Evolutionary conservation across 257 asterid species (phyloP).

Genomic region (Rehmannia glutinosa): DNA sequence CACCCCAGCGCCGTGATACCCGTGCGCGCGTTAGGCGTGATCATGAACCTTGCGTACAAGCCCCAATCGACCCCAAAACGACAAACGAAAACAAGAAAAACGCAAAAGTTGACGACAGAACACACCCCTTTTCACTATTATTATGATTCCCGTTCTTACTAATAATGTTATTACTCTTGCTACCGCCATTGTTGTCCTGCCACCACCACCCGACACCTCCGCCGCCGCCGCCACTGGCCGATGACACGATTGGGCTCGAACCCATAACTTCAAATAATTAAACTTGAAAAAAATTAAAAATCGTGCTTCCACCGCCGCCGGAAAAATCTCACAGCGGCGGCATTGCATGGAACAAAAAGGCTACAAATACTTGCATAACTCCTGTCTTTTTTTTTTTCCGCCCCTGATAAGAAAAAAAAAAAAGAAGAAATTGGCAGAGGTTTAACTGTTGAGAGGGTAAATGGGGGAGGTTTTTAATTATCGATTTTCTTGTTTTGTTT

Average conservation of each 20-base stretch:
- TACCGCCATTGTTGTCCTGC: slow-evolving; percentile 10
- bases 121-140: slow-evolving; percentile 16
- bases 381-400: not conserved
- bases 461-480: not conserved
- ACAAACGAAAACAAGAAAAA: slow-evolving; percentile 58
- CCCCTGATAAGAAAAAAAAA: not conserved
- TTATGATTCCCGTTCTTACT: slow-evolving; percentile 13
- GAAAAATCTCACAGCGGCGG: slow-evolving; percentile 10
- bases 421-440: not conserved
- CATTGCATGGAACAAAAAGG: slow-evolving; percentile 15
- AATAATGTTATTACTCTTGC: slow-evolving; percentile 1
- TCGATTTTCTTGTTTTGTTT: not conserved
- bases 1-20: slow-evolving; percentile 57
- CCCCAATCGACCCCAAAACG: slow-evolving; percentile 67
- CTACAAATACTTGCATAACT: slow-evolving; percentile 10
- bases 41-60: slow-evolving; percentile 51
- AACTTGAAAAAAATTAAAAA: not conserved
- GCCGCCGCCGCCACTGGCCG: slow-evolving; percentile 15
- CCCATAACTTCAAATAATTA: slow-evolving; percentile 28
- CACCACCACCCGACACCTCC: slow-evolving; percentile 30
- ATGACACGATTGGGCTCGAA: slow-evolving; percentile 22
- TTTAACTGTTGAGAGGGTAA: not conserved
- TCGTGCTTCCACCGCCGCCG: not conserved
- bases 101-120: slow-evolving; percentile 38
- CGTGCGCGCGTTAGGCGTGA: slow-evolving; percentile 59